A percentile compares a stretch with the other conserved stretches of the same genome.
Evolutionary conservation across 371 early-diverging fungal species (phyloP).

Genomic region (Actinomortierella wolfii): DNA sequence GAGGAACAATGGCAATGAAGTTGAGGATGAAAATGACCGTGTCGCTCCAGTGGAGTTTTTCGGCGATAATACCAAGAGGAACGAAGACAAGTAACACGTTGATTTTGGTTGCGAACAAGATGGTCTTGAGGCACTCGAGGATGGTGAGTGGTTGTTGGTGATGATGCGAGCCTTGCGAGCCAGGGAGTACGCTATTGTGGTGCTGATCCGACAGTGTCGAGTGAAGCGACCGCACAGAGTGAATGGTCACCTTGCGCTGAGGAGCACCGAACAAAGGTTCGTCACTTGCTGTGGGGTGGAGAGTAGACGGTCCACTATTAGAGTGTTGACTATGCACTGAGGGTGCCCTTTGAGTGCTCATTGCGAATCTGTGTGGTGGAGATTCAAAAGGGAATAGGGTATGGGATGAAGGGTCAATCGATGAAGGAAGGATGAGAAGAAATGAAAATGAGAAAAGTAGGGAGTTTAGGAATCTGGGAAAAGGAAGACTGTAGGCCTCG

Average conservation of each 20-base stretch:
- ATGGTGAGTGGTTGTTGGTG: constrained; percentile 7
- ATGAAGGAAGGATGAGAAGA: too few species aligned
- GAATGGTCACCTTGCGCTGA: constrained; percentile 25
- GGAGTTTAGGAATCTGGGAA: too few species aligned
- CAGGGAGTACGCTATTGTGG: constrained; percentile 6
- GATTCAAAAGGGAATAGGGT: too few species aligned
- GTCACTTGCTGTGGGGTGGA: constrained; percentile 5
- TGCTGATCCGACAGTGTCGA: constrained; percentile 4
- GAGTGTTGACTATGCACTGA: too few species aligned
- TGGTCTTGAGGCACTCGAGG: constrained; percentile 39
- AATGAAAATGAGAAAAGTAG: too few species aligned
- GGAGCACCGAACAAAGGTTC: constrained; percentile 21
- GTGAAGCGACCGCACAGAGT: constrained; percentile 35
- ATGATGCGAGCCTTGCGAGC: neutral
- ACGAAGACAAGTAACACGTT: constrained; percentile 72
- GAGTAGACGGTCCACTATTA: neutral
- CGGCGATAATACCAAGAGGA: constrained; percentile 76
- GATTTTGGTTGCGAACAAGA: constrained; percentile 61
- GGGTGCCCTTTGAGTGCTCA: too few species aligned
- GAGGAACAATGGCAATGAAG: constrained; percentile 87
- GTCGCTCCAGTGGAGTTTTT: constrained; percentile 65
- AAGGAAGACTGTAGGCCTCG: too few species aligned
- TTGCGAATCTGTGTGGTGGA: too few species aligned
- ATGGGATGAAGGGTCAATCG: too few species aligned
- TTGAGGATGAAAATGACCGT: constrained; percentile 78